Conservation (phyloP, 495 filamentous ascomycete genomes). For the Daldinia vernicosa region DNA sequence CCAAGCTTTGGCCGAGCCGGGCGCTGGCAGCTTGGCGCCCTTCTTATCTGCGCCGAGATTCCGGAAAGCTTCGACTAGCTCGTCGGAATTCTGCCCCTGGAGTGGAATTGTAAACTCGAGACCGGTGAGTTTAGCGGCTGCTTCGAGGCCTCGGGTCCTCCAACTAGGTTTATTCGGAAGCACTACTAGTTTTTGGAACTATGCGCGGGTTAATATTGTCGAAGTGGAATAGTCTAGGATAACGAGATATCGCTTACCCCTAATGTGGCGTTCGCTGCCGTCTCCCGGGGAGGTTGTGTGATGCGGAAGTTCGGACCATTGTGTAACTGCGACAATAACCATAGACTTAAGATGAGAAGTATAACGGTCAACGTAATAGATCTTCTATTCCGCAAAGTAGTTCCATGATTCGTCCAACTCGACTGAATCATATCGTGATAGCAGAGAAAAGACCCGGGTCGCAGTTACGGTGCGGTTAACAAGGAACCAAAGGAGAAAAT, state of each 20-base stretch:
- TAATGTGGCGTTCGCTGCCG: conserved; percentile 23
- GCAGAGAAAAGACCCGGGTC: background rate
- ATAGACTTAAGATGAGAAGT: conserved; percentile 4
- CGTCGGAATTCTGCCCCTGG: conserved; percentile 25
- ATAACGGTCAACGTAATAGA: conserved; percentile 1
- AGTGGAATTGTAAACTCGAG: conserved; percentile 35
- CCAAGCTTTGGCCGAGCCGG: conserved; percentile 40
- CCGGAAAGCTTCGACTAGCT: conserved; percentile 33
- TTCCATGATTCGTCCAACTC: conserved; percentile 16
- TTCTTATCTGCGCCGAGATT: conserved; percentile 10
- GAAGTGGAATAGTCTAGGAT: background rate
- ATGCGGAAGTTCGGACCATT: background rate
- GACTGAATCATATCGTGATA: conserved; percentile 10
- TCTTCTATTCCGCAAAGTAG: conserved; percentile 7
- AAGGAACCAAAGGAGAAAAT: background rate
- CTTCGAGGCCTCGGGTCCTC: conserved; percentile 42
- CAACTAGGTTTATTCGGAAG: conserved; percentile 37
- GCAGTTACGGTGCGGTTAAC: background rate
- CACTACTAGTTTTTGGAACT: conserved; percentile 43
- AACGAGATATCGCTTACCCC: conserved; percentile 17
- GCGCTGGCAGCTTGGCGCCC: conserved; percentile 11
- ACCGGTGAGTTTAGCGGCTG: conserved; percentile 32
- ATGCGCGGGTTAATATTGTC: background rate
- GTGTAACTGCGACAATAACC: conserved; percentile 2
- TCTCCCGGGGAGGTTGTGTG: conserved; percentile 8